Evolutionary conservation across 2,329 filamentous ascomycete species (phyloP), one percentile per base, ranked within the genome.

Genomic region (Fusarium sp.): DNA sequence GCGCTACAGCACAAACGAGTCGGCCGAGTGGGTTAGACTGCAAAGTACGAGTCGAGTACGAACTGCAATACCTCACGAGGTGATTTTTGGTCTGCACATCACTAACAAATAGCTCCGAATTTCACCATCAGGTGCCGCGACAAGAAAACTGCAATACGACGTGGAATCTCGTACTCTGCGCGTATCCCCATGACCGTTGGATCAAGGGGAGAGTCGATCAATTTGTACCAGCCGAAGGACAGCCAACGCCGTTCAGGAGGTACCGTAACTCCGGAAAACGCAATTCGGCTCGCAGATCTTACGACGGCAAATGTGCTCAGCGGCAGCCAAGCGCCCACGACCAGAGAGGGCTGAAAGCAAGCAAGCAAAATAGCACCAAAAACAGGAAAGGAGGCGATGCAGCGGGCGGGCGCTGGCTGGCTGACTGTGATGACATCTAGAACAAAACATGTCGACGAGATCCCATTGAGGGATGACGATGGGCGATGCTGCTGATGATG

Each of bases 241-340:
- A 22, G 22, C 37, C 37, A 66, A 70, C 69, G 63, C 63, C 59
- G 40, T 66, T 57, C 59, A 64, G 62, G 47, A 52, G 25, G 47
- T 32, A 32, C 43, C 43, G 22, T 27, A 58, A 70, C 67, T 35
- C 57, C 52, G 40, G 47, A 64, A 63, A 58, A 61, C 68, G 68
- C 64, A 65, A 64, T 43, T 57, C 58, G 64, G 64, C 45, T 72
- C 64, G 76, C 70, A 69, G 72, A 78, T 77, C 74, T 78, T 75
- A 75, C 72, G 70, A 74, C 66, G 52, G 67, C 57, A 64, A 66
- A 58, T 45, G 60, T 61, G 64, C 64, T 60, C 66, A 68, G 61
- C 64, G 43, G 43, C 25, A 52, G 47, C 47, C 47, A 52, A 71
- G 73, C 47, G 17, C 47, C 67, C 71, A 71, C 64, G 66, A 47